phyloP scores from a whole-genome alignment of 306 rosid species.

The Quercus wislizeni region DNA sequence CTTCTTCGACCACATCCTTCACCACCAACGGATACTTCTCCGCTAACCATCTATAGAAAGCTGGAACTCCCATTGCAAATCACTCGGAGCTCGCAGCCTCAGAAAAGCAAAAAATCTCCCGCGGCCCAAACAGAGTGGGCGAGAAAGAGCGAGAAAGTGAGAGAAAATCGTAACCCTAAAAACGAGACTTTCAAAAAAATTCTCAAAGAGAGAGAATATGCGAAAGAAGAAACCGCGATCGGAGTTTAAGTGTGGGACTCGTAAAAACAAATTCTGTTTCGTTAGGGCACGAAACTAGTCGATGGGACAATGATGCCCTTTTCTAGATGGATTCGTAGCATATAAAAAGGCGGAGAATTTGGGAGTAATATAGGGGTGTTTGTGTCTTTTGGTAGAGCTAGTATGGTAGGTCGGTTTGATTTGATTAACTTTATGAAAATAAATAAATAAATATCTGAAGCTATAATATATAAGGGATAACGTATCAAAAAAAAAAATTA shows the following conservation, averaged over 20 bases:
- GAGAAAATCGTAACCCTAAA: conserved; percentile 6
- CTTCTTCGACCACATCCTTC: conserved; percentile 84
- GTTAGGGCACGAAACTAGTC: conserved; percentile 8
- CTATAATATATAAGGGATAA: too few relatives aligned
- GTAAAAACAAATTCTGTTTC: neutral
- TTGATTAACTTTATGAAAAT: neutral
- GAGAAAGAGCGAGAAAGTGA: conserved; percentile 5
- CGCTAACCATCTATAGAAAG: conserved; percentile 93
- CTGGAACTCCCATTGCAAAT: conserved; percentile 89
- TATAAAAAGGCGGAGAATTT: too few relatives aligned
- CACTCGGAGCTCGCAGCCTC: conserved; percentile 14
- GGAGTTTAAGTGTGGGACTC: neutral
- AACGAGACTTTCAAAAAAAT: neutral
- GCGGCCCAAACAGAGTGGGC: neutral
- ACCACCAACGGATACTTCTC: conserved; percentile 89
- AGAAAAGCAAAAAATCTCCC: neutral
- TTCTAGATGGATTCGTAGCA: too few relatives aligned
- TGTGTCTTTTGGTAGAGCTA: neutral
- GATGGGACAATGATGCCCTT: conserved; percentile 16
- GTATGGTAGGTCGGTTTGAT: neutral
- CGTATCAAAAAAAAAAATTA: too few relatives aligned
- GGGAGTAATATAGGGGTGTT: neutral
- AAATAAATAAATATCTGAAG: too few relatives aligned
- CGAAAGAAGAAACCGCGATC: neutral
- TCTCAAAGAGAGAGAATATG: neutral